A percentile compares a stretch with the other conserved stretches of the same genome.
phyloP scores from a whole-genome alignment of 2,329 filamentous ascomycete genomes.

The Penicillium sp. region DNA sequence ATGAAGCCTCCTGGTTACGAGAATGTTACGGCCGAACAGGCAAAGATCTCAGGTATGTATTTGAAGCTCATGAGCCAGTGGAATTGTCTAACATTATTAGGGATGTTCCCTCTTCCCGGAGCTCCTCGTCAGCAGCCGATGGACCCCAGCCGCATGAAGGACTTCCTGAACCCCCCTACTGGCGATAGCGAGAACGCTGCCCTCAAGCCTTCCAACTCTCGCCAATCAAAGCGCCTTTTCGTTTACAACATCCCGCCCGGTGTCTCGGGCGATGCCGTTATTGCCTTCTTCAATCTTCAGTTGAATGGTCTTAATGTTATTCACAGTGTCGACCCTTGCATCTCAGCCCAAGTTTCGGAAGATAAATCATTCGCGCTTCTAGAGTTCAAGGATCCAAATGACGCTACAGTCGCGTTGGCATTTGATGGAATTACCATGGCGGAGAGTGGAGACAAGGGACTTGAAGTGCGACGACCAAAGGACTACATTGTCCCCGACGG shows the following conservation, averaged over 20 bases:
- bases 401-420: conserved; percentile 87
- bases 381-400: conserved; percentile 83
- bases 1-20: conserved; percentile 98
- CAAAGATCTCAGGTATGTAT: conserved; percentile 75
- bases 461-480: conserved; percentile 83
- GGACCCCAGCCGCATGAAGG: conserved; percentile 90
- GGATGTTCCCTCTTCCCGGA: conserved; percentile 97
- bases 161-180: conserved; percentile 88
- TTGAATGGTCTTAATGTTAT: conserved; percentile 95
- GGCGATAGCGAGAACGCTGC: conserved; percentile 69
- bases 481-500: conserved; percentile 92
- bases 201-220: conserved; percentile 87
- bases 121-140: conserved; percentile 92
- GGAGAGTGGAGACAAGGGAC: conserved; percentile 60
- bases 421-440: conserved; percentile 89
- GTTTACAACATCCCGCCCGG: conserved; percentile 75
- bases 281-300: conserved; percentile 91
- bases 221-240: conserved; percentile 90
- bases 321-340: conserved; percentile 78
- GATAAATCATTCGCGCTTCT: conserved; percentile 80
- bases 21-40: conserved; percentile 96
- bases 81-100: conserved; percentile 31
- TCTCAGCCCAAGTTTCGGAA: conserved; percentile 76
- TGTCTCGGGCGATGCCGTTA: conserved; percentile 72
- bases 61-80: neutral